phyloP scores from a whole-genome alignment of 1,139 yeast genomes.

The Sugiyamaella paludigena region DNA sequence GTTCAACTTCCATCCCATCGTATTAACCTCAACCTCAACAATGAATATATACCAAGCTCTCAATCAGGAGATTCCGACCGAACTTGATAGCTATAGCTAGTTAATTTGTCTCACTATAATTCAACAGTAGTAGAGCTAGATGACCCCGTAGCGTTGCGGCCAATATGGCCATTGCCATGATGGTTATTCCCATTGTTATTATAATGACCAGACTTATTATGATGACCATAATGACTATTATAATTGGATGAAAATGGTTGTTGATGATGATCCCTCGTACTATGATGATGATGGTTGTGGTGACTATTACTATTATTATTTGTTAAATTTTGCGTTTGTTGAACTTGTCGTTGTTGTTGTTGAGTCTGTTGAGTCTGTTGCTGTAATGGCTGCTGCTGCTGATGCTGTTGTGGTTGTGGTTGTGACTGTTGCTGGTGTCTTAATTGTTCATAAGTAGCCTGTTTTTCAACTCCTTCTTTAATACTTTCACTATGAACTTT shows the following conservation, averaged over 20 bases:
- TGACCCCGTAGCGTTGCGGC: no score
- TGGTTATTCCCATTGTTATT: background rate
- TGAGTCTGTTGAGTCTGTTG: conserved; percentile 1
- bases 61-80: no score
- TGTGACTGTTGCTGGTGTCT: conserved; percentile 1
- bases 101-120: no score
- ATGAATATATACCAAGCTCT: no score
- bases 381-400: background rate
- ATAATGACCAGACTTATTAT: background rate
- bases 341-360: background rate
- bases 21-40: no score
- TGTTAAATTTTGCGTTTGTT: background rate
- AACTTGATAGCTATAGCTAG: no score
- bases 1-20: no score
- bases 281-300: no score
- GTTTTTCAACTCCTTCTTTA: conserved; percentile 30
- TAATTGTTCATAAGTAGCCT: conserved; percentile 18
- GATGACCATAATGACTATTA: background rate
- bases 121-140: no score
- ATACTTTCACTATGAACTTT: conserved; percentile 36
- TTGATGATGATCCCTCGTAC: no score
- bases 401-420: conserved; percentile 1
- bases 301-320: background rate
- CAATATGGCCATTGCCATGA: background rate
- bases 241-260: background rate